Conservation (phyloP, 345 rosid species). For the Carallia brachiata region DNA sequence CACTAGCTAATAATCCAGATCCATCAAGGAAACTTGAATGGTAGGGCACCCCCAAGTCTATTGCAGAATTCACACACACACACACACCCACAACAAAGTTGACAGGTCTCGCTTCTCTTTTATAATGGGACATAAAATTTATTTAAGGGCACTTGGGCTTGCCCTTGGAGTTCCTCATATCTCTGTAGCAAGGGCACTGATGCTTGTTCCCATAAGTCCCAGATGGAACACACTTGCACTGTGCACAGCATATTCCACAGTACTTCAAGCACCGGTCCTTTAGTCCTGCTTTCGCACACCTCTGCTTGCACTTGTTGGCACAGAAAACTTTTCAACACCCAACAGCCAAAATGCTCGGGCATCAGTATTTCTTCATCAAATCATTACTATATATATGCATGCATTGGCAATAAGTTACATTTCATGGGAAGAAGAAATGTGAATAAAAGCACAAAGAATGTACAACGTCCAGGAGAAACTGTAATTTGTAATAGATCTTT, state of each 20-base stretch:
- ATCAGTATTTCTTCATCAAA: background rate
- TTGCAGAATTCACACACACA: background rate
- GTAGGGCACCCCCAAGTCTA: background rate
- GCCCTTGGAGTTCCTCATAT: conserved; percentile 30
- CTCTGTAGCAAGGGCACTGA: conserved; percentile 31
- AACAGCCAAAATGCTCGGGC: background rate
- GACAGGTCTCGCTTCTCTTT: background rate
- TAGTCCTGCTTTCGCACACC: conserved; percentile 73
- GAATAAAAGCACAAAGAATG: background rate
- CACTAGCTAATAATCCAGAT: too few species aligned
- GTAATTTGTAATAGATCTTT: too few species aligned
- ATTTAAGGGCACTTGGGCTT: conserved; percentile 28
- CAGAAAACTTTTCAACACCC: conserved; percentile 1
- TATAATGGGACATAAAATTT: background rate
- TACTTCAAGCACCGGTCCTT: conserved; percentile 65
- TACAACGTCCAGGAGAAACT: too few species aligned
- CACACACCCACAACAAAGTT: background rate
- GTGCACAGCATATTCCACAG: conserved; percentile 75
- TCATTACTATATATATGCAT: background rate
- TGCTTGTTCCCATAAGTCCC: conserved; percentile 45
- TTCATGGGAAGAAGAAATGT: background rate
- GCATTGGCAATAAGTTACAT: background rate
- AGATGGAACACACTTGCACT: conserved; percentile 82
- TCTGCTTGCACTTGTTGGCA: conserved; percentile 39
- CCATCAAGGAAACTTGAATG: background rate